Conservation (phyloP, 176 grass and related monocot genomes). For the Oryza longistaminata region DNA sequence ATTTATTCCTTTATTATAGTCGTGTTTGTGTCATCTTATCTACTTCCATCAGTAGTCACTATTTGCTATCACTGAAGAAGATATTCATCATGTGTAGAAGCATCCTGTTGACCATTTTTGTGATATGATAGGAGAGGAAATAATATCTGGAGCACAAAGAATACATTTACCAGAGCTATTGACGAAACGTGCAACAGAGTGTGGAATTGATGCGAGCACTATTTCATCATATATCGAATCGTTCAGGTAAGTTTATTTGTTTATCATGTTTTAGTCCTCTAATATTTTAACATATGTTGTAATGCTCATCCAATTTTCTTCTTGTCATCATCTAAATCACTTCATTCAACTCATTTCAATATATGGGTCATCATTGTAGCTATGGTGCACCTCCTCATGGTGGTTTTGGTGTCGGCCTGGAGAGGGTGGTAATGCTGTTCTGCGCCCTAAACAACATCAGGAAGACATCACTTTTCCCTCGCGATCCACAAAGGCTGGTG, state of each 20-base stretch:
- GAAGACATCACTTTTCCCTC: constrained; percentile 75
- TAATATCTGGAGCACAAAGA: constrained; percentile 95
- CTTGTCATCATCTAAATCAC: neutral
- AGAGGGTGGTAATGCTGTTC: constrained; percentile 73
- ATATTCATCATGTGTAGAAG: neutral
- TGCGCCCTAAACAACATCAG: constrained; percentile 82
- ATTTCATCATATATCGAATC: constrained; percentile 82
- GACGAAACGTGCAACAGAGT: constrained; percentile 64
- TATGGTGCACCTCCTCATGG: constrained; percentile 66
- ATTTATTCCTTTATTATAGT: neutral
- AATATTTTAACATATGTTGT: neutral
- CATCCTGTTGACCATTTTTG: neutral
- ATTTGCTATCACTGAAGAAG: neutral
- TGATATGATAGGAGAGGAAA: constrained; percentile 62
- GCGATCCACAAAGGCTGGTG: constrained; percentile 67
- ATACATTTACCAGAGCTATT: constrained; percentile 80
- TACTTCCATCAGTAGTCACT: neutral
- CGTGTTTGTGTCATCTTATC: neutral
- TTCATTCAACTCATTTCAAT: neutral
- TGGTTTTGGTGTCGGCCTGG: constrained; percentile 63
- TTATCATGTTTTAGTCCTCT: neutral
- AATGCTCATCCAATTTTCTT: neutral
- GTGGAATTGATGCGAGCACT: constrained; percentile 81
- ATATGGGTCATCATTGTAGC: constrained; percentile 16
- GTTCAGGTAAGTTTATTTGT: constrained; percentile 54